Evolutionary conservation across 1,139 yeast species (phyloP).

Genomic region (Candida freyschussii): DNA sequence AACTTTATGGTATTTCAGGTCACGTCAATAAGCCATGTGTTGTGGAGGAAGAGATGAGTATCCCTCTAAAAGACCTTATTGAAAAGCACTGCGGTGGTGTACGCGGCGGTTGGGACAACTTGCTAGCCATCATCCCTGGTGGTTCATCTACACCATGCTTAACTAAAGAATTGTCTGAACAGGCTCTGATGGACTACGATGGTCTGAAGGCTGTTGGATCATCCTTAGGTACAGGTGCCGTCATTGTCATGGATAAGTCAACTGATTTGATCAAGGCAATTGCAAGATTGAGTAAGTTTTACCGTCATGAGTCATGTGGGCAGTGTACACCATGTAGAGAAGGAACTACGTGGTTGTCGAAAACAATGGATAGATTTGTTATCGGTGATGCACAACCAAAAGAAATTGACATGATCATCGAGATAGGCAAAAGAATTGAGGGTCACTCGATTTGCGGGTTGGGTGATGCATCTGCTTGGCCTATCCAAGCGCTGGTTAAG

Average conservation of each 20-base stretch:
- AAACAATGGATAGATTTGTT: conserved; percentile 78
- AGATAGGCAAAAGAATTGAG: conserved; percentile 78
- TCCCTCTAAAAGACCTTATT: conserved; percentile 71
- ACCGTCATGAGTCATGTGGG: conserved; percentile 89
- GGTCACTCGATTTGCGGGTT: conserved; percentile 89
- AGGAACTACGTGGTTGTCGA: conserved; percentile 82
- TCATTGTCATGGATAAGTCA: conserved; percentile 81
- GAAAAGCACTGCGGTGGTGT: conserved; percentile 90
- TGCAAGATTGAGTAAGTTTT: conserved; percentile 76
- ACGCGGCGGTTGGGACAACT: conserved; percentile 88
- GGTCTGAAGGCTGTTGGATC: conserved; percentile 80
- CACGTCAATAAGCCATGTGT: conserved; percentile 90
- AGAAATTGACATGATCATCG: conserved; percentile 79
- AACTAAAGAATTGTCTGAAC: conserved; percentile 61
- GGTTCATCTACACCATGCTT: conserved; percentile 83
- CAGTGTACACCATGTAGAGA: conserved; percentile 95
- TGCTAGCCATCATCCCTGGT: conserved; percentile 82
- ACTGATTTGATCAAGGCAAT: conserved; percentile 81
- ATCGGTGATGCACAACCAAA: conserved; percentile 73
- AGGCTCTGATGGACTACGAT: conserved; percentile 79
- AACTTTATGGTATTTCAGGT: conserved; percentile 80
- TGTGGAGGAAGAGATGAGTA: conserved; percentile 90
- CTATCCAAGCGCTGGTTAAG: conserved; percentile 79
- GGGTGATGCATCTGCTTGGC: conserved; percentile 95
- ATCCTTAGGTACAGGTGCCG: conserved; percentile 90